These are phyloP conservation scores for Geotrichum fermentans DNA, from an alignment of 1,139 yeast species.

Conservation along the genomic window DNA sequence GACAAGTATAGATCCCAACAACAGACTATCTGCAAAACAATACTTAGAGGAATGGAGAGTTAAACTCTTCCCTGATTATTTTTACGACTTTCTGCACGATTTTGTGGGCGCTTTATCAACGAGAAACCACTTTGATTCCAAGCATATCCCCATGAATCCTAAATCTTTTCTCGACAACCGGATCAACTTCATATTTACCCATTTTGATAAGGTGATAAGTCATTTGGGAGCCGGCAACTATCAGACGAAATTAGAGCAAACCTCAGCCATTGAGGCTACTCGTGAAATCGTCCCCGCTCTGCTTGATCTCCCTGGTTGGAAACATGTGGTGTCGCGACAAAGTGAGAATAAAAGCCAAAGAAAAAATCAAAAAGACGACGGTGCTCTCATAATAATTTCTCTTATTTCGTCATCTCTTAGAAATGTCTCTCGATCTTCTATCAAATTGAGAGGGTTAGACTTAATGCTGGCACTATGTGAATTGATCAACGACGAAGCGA, in stretches of 20 bases:
- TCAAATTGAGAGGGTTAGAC: slow-evolving; percentile 69
- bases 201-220: slow-evolving; percentile 41
- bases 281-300: slow-evolving; percentile 39
- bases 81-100: slow-evolving; percentile 64
- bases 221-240: slow-evolving; percentile 17
- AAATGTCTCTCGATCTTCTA: slow-evolving; percentile 56
- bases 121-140: slow-evolving; percentile 13
- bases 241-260: slow-evolving; percentile 12
- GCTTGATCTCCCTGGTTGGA: slow-evolving; percentile 49
- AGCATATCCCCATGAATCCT: slow-evolving; percentile 5
- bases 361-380: slow-evolving; percentile 35
- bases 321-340: slow-evolving; percentile 28
- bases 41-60: slow-evolving; percentile 48
- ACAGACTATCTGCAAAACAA: slow-evolving; percentile 53
- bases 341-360: slow-evolving; percentile 36
- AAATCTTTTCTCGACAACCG: slow-evolving; percentile 18
- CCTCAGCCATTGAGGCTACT: slow-evolving; percentile 1
- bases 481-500: slow-evolving; percentile 72
- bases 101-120: slow-evolving; percentile 50
- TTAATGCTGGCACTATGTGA: slow-evolving; percentile 73
- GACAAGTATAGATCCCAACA: slow-evolving; percentile 57
- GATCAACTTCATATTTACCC: slow-evolving; percentile 16
- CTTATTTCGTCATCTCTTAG: slow-evolving; percentile 61
- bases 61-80: slow-evolving; percentile 62
- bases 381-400: slow-evolving; percentile 61